These are phyloP conservation scores for Evernia prunastri DNA, from an alignment of 495 filamentous ascomycete genomes.

Conservation along the genomic window DNA sequence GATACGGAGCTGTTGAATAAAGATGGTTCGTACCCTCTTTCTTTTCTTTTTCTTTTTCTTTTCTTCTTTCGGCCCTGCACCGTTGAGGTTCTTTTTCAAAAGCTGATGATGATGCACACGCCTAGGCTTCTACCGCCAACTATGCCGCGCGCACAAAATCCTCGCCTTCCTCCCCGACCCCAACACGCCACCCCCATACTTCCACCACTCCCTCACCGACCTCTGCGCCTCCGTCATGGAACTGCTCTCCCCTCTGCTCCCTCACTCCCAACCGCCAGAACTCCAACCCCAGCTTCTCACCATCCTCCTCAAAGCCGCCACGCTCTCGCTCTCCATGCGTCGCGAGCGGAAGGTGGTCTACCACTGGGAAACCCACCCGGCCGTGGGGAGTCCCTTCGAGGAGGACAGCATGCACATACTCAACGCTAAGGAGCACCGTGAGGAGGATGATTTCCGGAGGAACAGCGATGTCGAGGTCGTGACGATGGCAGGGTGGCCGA, in stretches of 20 bases:
- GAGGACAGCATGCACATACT: background rate
- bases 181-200: conserved; percentile 29
- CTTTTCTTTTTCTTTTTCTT: background rate
- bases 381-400: background rate
- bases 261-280: background rate
- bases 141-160: conserved; percentile 3
- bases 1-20: conserved; percentile 6
- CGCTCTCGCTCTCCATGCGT: conserved; percentile 10
- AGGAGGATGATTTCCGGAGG: background rate
- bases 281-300: background rate
- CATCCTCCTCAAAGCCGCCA: conserved; percentile 10
- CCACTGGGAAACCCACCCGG: conserved; percentile 11
- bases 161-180: conserved; percentile 19
- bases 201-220: conserved; percentile 39
- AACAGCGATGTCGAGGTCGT: conserved; percentile 1
- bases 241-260: conserved; percentile 1
- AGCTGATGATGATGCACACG: background rate
- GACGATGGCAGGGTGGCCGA: conserved; percentile 13
- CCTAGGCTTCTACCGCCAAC: conserved; percentile 4
- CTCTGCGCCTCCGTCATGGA: conserved; percentile 7
- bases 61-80: background rate
- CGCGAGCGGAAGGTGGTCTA: conserved; percentile 5
- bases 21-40: conserved; percentile 5
- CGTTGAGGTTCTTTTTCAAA: background rate
- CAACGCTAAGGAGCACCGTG: background rate